Conservation (phyloP, 768 basidiomycete species). For the Amanita polypyramis region DNA sequence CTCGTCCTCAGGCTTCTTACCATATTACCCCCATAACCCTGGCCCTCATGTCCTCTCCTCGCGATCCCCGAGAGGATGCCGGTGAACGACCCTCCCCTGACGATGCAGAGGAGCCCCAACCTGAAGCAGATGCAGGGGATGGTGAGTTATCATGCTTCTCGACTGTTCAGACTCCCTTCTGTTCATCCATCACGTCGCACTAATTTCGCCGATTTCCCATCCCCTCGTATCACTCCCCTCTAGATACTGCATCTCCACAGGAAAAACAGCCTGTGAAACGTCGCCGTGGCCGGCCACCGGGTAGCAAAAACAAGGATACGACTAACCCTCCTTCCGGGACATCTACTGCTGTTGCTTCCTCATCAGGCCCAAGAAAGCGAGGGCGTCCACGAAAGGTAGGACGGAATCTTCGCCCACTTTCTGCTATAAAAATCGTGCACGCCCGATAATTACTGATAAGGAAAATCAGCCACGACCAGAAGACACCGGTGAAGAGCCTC, state of each 20-base stretch:
- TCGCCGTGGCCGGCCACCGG: constrained; percentile 82
- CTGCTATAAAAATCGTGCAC: constrained; percentile 7
- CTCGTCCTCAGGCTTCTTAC: constrained; percentile 15
- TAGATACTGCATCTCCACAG: constrained; percentile 24
- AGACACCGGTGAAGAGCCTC: constrained; percentile 35
- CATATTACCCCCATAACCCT: constrained; percentile 19
- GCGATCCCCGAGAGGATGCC: constrained; percentile 38
- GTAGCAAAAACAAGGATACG: constrained; percentile 64
- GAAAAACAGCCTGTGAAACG: constrained; percentile 46
- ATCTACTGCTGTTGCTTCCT: constrained; percentile 22
- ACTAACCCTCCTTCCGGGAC: constrained; percentile 16
- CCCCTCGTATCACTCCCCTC: constrained; percentile 16
- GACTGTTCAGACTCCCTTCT: constrained; percentile 10
- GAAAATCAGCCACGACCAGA: constrained; percentile 30
- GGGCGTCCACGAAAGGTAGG: constrained; percentile 60
- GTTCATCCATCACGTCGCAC: constrained; percentile 6
- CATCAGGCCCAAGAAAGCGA: constrained; percentile 39
- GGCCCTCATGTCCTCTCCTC: constrained; percentile 49
- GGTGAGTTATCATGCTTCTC: constrained; percentile 22
- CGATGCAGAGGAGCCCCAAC: constrained; percentile 42
- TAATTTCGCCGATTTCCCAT: constrained; percentile 27
- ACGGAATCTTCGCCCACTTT: constrained; percentile 12
- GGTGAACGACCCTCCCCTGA: constrained; percentile 48
- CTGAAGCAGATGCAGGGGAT: constrained; percentile 26
- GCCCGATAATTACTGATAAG: constrained; percentile 10